Conservation (phyloP, 345 rosid genomes). For the Salix dunnii region DNA sequence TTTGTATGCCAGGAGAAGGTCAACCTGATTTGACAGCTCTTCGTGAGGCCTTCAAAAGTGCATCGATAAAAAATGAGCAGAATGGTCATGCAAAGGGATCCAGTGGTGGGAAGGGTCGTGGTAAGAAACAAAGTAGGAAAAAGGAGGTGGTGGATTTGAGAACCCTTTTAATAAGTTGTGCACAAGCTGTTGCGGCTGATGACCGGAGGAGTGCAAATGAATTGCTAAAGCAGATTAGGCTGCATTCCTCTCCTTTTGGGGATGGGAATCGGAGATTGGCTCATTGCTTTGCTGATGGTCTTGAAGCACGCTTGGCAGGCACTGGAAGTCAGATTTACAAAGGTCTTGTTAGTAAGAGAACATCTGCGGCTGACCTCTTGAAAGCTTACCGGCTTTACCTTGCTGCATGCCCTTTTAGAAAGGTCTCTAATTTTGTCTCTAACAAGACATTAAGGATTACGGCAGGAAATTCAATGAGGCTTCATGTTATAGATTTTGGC, state of each 20-base stretch:
- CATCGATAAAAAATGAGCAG: constrained; percentile 33
- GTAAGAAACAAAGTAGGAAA: constrained; percentile 23
- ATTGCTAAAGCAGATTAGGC: constrained; percentile 18
- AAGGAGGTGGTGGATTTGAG: constrained; percentile 26
- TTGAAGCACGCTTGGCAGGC: constrained; percentile 37
- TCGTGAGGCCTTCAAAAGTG: constrained; percentile 55
- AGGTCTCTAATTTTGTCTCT: constrained; percentile 12
- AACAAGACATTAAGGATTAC: constrained; percentile 12
- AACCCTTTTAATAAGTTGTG: constrained; percentile 28
- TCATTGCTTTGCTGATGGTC: constrained; percentile 21
- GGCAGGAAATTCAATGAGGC: constrained; percentile 9
- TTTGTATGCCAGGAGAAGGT: constrained; percentile 36
- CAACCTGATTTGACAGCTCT: constrained; percentile 38
- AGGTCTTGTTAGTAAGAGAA: constrained; percentile 19
- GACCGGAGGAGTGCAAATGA: constrained; percentile 20
- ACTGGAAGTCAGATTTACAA: constrained; percentile 27
- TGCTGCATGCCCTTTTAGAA: constrained; percentile 21
- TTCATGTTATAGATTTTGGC: constrained; percentile 29
- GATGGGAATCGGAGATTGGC: constrained; percentile 25
- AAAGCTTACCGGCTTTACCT: constrained; percentile 18
- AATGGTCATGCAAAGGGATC: constrained; percentile 25
- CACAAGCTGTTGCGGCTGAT: constrained; percentile 29
- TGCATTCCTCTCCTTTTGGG: constrained; percentile 18
- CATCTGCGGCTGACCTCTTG: constrained; percentile 16
- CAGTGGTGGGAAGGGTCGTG: constrained; percentile 15